A percentile compares a stretch with the other conserved stretches of the same genome.
Conservation (phyloP, 805 yeast genomes). For the Candida oleophila region DNA sequence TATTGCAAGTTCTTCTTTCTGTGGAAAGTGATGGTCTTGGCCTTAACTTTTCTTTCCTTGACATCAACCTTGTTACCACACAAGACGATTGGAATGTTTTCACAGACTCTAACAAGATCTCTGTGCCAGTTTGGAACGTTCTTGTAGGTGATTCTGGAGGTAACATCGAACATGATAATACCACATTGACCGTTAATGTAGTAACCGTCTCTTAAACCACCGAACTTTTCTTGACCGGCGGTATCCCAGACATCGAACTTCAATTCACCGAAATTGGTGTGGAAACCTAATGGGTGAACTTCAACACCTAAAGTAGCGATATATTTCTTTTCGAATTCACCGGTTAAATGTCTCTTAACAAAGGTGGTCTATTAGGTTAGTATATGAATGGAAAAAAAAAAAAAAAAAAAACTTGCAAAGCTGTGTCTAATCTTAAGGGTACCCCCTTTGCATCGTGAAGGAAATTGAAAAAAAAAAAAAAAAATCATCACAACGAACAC, state of each 20-base stretch:
- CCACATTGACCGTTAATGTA: conserved; percentile 99
- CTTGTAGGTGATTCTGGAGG: conserved; percentile 98
- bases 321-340: conserved; percentile 98
- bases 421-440: background rate
- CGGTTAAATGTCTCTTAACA: conserved; percentile 98
- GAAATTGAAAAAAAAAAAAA: background rate
- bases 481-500: background rate
- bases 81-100: conserved; percentile 97
- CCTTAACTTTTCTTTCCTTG: conserved; percentile 99
- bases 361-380: conserved; percentile 74
- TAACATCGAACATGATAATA: conserved; percentile 99
- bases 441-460: background rate
- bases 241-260: conserved; percentile 99
- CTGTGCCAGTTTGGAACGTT: conserved; percentile 99
- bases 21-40: conserved; percentile 99
- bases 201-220: conserved; percentile 99
- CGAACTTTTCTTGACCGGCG: conserved; percentile 99
- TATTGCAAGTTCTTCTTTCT: conserved; percentile 99
- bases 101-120: conserved; percentile 99
- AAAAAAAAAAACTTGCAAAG: background rate
- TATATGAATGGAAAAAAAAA: conserved; percentile 2
- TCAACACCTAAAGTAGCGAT: conserved; percentile 99
- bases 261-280: conserved; percentile 98
- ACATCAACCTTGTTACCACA: conserved; percentile 99
- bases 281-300: conserved; percentile 97